Evolutionary conservation across 495 filamentous ascomycete genomes (phyloP).

Genomic region (Lasiosphaeriaceae sp.): DNA sequence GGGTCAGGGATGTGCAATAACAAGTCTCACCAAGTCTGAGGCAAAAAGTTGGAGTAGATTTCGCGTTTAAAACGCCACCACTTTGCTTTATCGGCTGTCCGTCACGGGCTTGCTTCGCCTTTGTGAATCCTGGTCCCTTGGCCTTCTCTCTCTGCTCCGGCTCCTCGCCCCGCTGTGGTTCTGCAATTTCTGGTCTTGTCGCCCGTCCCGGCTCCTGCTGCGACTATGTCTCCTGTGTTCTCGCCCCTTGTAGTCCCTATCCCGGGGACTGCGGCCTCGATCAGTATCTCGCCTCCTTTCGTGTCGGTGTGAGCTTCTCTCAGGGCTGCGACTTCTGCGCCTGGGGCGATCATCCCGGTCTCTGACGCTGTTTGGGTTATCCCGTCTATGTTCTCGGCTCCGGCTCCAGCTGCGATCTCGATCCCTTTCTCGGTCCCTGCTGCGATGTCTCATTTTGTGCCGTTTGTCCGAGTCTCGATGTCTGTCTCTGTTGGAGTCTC

Average conservation of each 20-base stretch:
- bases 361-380: slow-evolving; percentile 4
- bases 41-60: no score
- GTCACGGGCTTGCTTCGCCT: slow-evolving; percentile 16
- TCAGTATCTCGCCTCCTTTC: slow-evolving; percentile 13
- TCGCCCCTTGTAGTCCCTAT: slow-evolving; percentile 10
- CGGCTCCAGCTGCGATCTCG: slow-evolving; percentile 32
- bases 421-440: slow-evolving; percentile 19
- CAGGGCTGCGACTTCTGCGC: slow-evolving; percentile 30
- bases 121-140: slow-evolving; percentile 8
- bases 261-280: slow-evolving; percentile 8
- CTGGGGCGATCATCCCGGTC: slow-evolving; percentile 11
- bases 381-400: slow-evolving; percentile 32
- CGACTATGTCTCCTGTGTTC: slow-evolving; percentile 20
- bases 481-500: slow-evolving; percentile 19
- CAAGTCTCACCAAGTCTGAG: no score
- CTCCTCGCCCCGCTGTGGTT: slow-evolving; percentile 9
- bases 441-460: slow-evolving; percentile 34
- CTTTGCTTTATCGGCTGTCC: neutral
- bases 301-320: slow-evolving; percentile 6
- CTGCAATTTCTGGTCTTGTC: no score
- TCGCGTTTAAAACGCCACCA: no score
- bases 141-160: slow-evolving; percentile 9
- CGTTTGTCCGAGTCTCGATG: slow-evolving; percentile 31
- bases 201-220: slow-evolving; percentile 23
- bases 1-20: no score